Percentiles rank a stretch among this genome's conserved stretches.
These are phyloP conservation scores for Paragyromitra xinjiangensis DNA, from an alignment of 495 filamentous ascomycete genomes.

Conservation along the genomic window DNA sequence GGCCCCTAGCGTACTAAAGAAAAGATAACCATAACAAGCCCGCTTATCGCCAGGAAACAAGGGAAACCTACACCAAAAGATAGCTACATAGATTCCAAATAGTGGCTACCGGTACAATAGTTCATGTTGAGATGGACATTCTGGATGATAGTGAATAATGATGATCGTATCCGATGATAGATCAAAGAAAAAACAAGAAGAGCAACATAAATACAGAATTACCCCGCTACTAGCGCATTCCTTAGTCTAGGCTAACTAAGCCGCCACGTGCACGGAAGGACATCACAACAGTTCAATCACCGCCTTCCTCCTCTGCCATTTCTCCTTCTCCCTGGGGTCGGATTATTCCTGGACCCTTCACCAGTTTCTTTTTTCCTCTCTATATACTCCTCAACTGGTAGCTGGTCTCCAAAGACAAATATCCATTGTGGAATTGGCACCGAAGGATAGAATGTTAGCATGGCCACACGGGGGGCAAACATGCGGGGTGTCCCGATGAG, in stretches of 20 bases:
- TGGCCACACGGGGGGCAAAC: background rate
- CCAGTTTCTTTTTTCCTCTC: background rate
- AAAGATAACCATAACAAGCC: background rate
- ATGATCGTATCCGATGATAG: too few relatives aligned
- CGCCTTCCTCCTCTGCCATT: background rate
- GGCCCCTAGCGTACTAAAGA: background rate
- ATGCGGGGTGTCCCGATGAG: background rate
- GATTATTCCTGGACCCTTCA: background rate
- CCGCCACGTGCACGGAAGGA: too few relatives aligned
- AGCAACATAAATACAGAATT: too few relatives aligned
- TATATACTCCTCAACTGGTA: slow-evolving; percentile 6
- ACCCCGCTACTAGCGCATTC: too few relatives aligned
- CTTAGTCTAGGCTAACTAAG: too few relatives aligned
- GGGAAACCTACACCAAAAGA: background rate
- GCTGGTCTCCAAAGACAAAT: slow-evolving; percentile 8
- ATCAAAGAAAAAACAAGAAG: too few relatives aligned
- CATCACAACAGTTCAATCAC: too few relatives aligned
- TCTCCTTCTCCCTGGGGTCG: background rate
- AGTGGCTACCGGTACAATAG: background rate
- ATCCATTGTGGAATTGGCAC: background rate
- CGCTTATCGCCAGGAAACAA: background rate
- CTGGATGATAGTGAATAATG: too few relatives aligned
- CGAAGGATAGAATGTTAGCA: slow-evolving; percentile 15
- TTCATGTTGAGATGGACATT: too few relatives aligned
- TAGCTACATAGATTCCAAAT: background rate